Conservation (phyloP, 2,329 filamentous ascomycete species). For the Claviceps purpurea region DNA sequence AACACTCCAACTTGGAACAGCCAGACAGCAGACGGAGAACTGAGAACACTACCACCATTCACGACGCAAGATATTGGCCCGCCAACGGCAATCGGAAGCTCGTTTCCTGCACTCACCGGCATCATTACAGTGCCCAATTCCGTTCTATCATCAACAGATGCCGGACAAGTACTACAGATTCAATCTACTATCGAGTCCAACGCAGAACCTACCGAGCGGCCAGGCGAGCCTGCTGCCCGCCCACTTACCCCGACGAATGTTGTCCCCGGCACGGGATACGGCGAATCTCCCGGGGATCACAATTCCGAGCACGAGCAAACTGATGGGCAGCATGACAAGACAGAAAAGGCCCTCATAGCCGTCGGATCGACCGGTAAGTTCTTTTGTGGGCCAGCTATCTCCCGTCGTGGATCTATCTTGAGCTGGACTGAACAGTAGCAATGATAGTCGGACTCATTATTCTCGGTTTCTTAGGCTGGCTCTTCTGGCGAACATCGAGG, state of each 20-base stretch:
- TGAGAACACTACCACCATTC: background rate
- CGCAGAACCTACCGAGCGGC: background rate
- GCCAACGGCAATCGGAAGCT: background rate
- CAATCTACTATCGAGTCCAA: background rate
- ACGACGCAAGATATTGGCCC: background rate
- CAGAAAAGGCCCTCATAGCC: conserved; percentile 11
- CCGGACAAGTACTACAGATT: conserved; percentile 4
- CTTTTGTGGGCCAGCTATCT: background rate
- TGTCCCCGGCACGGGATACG: background rate
- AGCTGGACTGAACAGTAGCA: background rate
- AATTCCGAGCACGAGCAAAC: conserved; percentile 1
- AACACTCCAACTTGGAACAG: background rate
- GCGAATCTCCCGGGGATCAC: background rate
- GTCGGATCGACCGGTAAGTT: conserved; percentile 10
- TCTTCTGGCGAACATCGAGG: conserved; percentile 24
- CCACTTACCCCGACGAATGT: background rate
- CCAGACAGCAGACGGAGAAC: background rate
- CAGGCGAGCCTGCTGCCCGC: background rate
- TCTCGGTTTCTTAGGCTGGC: conserved; percentile 30
- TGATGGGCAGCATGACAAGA: conserved; percentile 1
- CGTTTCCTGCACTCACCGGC: background rate
- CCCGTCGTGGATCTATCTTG: background rate
- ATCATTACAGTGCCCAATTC: conserved; percentile 1
- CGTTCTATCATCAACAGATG: conserved; percentile 2
- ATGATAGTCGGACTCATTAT: conserved; percentile 28